Conservation (phyloP, 164 flowering plant genomes). For the Liriodendron chinense region DNA sequence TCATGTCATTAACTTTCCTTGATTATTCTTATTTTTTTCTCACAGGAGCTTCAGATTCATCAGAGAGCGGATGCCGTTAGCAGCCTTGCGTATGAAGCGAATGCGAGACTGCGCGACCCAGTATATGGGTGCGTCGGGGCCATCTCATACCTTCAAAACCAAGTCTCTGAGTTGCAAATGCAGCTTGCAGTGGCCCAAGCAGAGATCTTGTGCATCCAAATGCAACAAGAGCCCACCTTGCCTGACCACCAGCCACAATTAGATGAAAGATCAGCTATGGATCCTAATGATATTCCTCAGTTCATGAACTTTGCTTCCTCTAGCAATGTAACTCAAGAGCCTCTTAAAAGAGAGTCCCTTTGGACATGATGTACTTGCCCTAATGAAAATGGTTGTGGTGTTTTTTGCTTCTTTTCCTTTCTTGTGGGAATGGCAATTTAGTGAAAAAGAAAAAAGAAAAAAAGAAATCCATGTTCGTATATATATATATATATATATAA, state of each 20-base stretch:
- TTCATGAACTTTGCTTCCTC: conserved; percentile 50
- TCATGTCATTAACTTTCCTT: neutral
- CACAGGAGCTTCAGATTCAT: conserved; percentile 55
- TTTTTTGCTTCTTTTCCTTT: neutral
- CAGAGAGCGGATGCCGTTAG: conserved; percentile 69
- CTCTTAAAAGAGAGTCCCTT: conserved; percentile 71
- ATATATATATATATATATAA: too few relatives aligned
- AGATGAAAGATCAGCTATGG: conserved; percentile 31
- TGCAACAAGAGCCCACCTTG: conserved; percentile 56
- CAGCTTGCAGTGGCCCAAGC: conserved; percentile 78
- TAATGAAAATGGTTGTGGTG: neutral
- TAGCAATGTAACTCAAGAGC: conserved; percentile 64
- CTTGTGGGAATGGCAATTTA: neutral
- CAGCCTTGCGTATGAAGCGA: conserved; percentile 70
- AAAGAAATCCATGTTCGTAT: too few relatives aligned
- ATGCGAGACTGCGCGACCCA: conserved; percentile 63
- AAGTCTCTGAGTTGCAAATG: conserved; percentile 72
- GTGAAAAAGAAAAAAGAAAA: too few relatives aligned
- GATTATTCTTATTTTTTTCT: neutral
- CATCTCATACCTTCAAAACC: conserved; percentile 66
- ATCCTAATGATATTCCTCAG: conserved; percentile 34
- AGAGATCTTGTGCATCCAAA: conserved; percentile 75
- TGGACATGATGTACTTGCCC: conserved; percentile 44
- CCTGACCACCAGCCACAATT: conserved; percentile 18
- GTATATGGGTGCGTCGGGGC: conserved; percentile 83